Evolutionary conservation across 1,139 yeast species (phyloP).

Genomic region (Scheffersomyces lignicola): DNA sequence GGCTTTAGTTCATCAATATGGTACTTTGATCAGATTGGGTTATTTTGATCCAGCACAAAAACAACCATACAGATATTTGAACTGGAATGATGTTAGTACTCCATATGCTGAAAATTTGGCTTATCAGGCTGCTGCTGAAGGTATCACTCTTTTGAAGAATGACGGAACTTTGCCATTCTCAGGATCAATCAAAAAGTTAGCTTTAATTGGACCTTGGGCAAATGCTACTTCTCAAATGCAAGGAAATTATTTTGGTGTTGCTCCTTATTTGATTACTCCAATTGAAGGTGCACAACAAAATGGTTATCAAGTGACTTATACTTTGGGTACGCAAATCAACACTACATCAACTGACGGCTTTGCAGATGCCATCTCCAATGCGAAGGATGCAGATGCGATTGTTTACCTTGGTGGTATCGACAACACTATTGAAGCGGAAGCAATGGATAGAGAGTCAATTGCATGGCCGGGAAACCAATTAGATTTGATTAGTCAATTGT

Average conservation of each 20-base stretch:
- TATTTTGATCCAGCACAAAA: slow-evolving; percentile 6
- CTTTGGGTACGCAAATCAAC: slow-evolving; percentile 9
- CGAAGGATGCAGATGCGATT: slow-evolving; percentile 9
- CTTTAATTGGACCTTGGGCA: slow-evolving; percentile 10
- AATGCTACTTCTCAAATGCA: slow-evolving; percentile 9
- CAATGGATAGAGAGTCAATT: slow-evolving; percentile 8
- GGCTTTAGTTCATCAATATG: slow-evolving; percentile 8
- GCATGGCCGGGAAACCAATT: slow-evolving; percentile 10
- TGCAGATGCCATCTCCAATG: slow-evolving; percentile 7
- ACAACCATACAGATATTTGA: slow-evolving; percentile 7
- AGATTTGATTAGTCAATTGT: slow-evolving; percentile 7
- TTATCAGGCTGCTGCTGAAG: slow-evolving; percentile 10
- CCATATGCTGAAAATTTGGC: slow-evolving; percentile 8
- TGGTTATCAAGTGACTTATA: slow-evolving; percentile 7
- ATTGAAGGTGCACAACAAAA: slow-evolving; percentile 6
- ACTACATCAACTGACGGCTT: slow-evolving; percentile 8
- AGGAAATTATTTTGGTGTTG: slow-evolving; percentile 9
- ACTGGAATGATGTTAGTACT: slow-evolving; percentile 8
- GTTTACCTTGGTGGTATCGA: slow-evolving; percentile 10
- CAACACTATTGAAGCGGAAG: slow-evolving; percentile 8
- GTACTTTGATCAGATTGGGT: slow-evolving; percentile 9
- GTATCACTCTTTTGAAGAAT: slow-evolving; percentile 9
- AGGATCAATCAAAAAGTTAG: slow-evolving; percentile 5
- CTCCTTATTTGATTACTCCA: slow-evolving; percentile 9
- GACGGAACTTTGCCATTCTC: slow-evolving; percentile 10